Percentiles rank a stretch among this genome's conserved stretches.
Conservation (phyloP, 1,284 basidiomycete genomes). For the Cerrena zonata region DNA sequence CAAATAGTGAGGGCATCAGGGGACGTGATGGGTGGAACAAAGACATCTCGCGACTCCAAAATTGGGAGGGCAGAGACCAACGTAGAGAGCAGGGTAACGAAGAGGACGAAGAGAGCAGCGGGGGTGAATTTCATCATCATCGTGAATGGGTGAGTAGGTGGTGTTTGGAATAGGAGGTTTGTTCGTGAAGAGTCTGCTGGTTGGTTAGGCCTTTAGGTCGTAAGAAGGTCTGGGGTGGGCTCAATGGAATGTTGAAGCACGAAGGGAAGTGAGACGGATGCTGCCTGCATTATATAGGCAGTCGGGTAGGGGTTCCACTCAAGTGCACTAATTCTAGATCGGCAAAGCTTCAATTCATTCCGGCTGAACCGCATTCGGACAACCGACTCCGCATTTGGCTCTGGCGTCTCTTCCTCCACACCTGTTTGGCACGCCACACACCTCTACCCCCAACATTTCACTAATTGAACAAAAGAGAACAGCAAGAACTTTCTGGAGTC, state of each 20-base stretch:
- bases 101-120: constrained; percentile 17
- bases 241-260: background rate
- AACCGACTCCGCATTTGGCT: no score
- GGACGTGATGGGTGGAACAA: constrained; percentile 36
- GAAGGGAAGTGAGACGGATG: background rate
- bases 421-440: no score
- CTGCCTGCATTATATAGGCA: background rate
- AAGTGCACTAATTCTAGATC: no score
- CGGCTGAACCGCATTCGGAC: no score
- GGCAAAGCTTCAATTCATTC: no score
- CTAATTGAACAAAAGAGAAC: no score
- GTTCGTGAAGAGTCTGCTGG: background rate
- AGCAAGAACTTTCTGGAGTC: no score
- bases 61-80: constrained; percentile 31
- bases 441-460: no score
- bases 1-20: constrained; percentile 37
- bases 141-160: no score
- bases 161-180: background rate
- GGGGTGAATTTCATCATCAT: constrained; percentile 23
- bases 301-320: background rate
- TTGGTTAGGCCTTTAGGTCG: background rate
- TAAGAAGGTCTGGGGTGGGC: background rate
- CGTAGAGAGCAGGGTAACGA: constrained; percentile 21
- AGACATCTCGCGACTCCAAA: constrained; percentile 38
- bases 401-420: no score